These are phyloP conservation scores for Suillus paluster DNA, from an alignment of 768 basidiomycete species.

Conservation along the genomic window DNA sequence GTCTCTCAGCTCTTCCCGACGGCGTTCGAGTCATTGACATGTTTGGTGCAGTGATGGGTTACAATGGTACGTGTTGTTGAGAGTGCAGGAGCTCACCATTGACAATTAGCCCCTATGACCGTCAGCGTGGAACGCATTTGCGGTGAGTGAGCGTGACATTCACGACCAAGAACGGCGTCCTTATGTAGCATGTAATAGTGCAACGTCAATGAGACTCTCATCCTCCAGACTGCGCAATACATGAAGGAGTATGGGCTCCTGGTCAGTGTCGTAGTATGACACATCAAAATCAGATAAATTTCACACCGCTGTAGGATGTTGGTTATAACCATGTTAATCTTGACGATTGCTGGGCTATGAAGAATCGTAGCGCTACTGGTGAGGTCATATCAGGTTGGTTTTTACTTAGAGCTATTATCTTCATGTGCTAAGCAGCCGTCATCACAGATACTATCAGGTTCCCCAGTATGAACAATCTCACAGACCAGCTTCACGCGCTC, in stretches of 20 bases:
- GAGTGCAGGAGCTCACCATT: background rate
- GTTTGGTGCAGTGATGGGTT: conserved; percentile 31
- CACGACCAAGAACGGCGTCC: background rate
- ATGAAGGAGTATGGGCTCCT: conserved; percentile 57
- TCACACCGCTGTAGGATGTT: conserved; percentile 43
- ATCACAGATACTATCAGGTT: conserved; percentile 52
- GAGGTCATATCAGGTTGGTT: conserved; percentile 57
- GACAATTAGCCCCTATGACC: conserved; percentile 5
- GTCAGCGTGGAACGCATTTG: conserved; percentile 70
- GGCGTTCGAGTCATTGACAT: conserved; percentile 14
- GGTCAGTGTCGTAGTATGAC: conserved; percentile 30
- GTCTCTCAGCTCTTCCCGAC: background rate
- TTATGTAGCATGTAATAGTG: conserved; percentile 42
- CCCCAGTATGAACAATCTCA: conserved; percentile 59
- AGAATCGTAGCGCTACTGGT: conserved; percentile 52
- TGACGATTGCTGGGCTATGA: conserved; percentile 68
- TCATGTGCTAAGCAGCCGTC: background rate
- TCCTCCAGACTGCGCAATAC: conserved; percentile 52
- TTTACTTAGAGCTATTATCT: background rate
- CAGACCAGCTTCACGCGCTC: conserved; percentile 54
- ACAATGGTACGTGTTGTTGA: conserved; percentile 26
- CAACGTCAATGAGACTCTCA: conserved; percentile 55
- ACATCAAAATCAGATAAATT: background rate
- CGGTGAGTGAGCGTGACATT: conserved; percentile 40
- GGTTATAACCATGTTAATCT: conserved; percentile 65